Evolutionary conservation across 805 yeast species (phyloP).

Genomic region (Zygosaccharomyces siamensis): DNA sequence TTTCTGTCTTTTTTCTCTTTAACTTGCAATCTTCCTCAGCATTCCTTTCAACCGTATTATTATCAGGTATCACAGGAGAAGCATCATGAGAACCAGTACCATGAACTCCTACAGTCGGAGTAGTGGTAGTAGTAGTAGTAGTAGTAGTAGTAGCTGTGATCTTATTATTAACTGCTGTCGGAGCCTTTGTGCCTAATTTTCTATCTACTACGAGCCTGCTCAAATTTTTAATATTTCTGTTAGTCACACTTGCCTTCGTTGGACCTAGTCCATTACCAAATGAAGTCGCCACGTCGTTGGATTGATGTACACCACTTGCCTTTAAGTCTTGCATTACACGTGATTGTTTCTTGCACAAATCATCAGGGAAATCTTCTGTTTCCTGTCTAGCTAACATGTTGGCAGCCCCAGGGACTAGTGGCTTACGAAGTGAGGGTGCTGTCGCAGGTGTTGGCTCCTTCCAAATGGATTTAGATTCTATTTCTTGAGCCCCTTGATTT

Average conservation of each 20-base stretch:
- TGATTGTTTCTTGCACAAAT: slow-evolving; percentile 25
- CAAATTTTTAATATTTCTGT: slow-evolving; percentile 29
- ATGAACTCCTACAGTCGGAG: slow-evolving; percentile 11
- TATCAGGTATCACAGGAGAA: slow-evolving; percentile 1
- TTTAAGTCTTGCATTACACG: slow-evolving; percentile 32
- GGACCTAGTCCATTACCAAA: slow-evolving; percentile 35
- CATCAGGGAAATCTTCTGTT: slow-evolving; percentile 33
- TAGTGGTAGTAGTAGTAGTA: neutral
- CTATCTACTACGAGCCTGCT: slow-evolving; percentile 32
- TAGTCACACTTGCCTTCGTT: slow-evolving; percentile 32
- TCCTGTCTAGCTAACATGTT: slow-evolving; percentile 23
- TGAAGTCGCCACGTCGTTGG: slow-evolving; percentile 35
- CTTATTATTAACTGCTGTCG: slow-evolving; percentile 4
- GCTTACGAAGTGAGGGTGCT: slow-evolving; percentile 5
- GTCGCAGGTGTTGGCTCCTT: slow-evolving; percentile 13
- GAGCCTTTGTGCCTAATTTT: slow-evolving; percentile 22
- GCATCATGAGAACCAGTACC: slow-evolving; percentile 1
- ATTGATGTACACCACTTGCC: slow-evolving; percentile 37
- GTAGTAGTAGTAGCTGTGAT: neutral
- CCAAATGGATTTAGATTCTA: slow-evolving; percentile 41
- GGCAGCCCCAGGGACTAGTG: slow-evolving; percentile 6
- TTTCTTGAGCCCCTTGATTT: slow-evolving; percentile 16
- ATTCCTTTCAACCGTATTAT: slow-evolving; percentile 7
- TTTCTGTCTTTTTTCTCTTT: slow-evolving; percentile 10
- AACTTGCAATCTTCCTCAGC: slow-evolving; percentile 4